phyloP scores from a whole-genome alignment of 208 protist species.

The Hexamita inflata region DNA sequence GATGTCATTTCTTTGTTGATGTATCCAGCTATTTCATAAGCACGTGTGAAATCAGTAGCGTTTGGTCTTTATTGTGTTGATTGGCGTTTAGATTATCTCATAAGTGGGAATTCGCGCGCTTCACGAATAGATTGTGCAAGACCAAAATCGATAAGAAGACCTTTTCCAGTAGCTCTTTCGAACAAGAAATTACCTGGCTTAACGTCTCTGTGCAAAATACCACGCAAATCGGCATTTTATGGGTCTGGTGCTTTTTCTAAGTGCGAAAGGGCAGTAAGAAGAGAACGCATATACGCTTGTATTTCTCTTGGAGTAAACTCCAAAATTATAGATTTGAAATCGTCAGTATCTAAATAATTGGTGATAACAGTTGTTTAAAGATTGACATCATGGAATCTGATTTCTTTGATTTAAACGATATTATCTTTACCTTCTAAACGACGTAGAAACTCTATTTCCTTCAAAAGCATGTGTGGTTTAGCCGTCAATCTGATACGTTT shows the following conservation, averaged over 20 bases:
- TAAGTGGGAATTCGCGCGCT: constrained; percentile 20
- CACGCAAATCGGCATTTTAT: too few relatives aligned
- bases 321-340: constrained; percentile 25
- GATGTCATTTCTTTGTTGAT: constrained; percentile 7
- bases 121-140: constrained; percentile 26
- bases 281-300: constrained; percentile 14
- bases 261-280: constrained; percentile 4
- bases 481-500: constrained; percentile 27
- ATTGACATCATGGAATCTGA: neutral
- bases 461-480: constrained; percentile 27
- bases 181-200: constrained; percentile 38
- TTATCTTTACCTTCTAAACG: constrained; percentile 23
- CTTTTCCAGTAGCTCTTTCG: constrained; percentile 8
- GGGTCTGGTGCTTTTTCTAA: too few relatives aligned
- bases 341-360: constrained; percentile 16
- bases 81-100: too few relatives aligned
- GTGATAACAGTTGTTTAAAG: constrained; percentile 23
- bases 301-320: constrained; percentile 20
- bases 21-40: neutral
- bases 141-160: constrained; percentile 37
- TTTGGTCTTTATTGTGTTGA: too few relatives aligned
- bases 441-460: constrained; percentile 29
- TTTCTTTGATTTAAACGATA: constrained; percentile 26
- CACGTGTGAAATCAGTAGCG: too few relatives aligned
- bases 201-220: constrained; percentile 19